Percentiles rank a stretch among this genome's conserved stretches.
Evolutionary conservation across 2,329 filamentous ascomycete species (phyloP).

Genomic region (Colletotrichum viniferum): DNA sequence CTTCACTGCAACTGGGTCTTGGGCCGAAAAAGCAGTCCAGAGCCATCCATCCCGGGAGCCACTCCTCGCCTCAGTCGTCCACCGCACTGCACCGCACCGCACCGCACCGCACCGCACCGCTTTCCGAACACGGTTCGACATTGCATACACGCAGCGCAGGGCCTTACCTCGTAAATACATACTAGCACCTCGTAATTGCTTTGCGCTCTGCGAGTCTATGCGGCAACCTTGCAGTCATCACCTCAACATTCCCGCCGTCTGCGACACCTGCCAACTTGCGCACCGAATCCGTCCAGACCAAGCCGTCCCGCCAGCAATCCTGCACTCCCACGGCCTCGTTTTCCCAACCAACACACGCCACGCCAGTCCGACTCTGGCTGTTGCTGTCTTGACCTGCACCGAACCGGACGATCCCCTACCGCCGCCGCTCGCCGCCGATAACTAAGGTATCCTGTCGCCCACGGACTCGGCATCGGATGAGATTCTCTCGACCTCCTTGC

Average conservation of each 20-base stretch:
- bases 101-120: neutral
- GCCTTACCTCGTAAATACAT: neutral
- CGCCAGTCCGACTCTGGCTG: neutral
- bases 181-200: slow-evolving; percentile 4
- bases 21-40: slow-evolving; percentile 4
- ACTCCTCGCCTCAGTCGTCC: neutral
- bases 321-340: neutral
- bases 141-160: slow-evolving; percentile 6
- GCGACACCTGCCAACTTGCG: slow-evolving; percentile 1
- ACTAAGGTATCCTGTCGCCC: neutral
- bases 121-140: slow-evolving; percentile 16
- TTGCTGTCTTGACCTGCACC: neutral
- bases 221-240: slow-evolving; percentile 1
- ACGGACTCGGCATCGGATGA: neutral
- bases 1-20: slow-evolving; percentile 13
- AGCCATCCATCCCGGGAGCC: neutral
- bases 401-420: neutral
- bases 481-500: neutral
- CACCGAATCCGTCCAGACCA: neutral
- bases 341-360: neutral
- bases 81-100: neutral
- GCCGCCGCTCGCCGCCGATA: neutral
- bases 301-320: neutral
- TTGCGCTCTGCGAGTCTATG: neutral
- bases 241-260: neutral